A percentile compares a stretch with the other conserved stretches of the same genome.
These are phyloP conservation scores for Lentinula novae-zelandiae DNA, from an alignment of 1,284 basidiomycete species.

Conservation along the genomic window DNA sequence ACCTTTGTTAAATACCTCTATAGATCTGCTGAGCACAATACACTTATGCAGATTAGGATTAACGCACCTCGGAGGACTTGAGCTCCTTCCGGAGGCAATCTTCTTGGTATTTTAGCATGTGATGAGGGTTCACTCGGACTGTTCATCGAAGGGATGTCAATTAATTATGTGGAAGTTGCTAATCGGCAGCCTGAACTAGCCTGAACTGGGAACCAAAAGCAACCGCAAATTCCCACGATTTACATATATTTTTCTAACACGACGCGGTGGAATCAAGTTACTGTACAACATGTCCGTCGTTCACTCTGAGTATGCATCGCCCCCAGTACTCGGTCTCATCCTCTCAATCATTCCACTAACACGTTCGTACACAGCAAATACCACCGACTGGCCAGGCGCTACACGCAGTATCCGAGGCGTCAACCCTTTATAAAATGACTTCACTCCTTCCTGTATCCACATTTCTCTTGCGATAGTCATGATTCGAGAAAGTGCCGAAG, in stretches of 20 bases:
- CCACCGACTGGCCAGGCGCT: conserved; percentile 90
- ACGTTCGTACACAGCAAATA: conserved; percentile 89
- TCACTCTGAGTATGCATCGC: conserved; percentile 64
- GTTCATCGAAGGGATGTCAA: neutral
- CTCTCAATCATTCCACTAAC: conserved; percentile 74
- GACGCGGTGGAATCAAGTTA: too few species aligned
- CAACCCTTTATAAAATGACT: conserved; percentile 96
- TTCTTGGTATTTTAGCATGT: neutral
- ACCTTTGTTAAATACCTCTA: neutral
- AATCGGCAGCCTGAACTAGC: too few species aligned
- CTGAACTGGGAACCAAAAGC: too few species aligned
- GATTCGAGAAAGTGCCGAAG: conserved; percentile 77
- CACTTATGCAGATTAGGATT: neutral
- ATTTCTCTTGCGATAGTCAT: conserved; percentile 82
- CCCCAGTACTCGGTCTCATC: conserved; percentile 49
- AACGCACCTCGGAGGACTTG: neutral
- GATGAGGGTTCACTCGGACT: neutral
- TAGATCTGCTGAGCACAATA: neutral
- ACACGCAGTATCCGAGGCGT: conserved; percentile 95
- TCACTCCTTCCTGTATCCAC: conserved; percentile 89
- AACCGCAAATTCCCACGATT: too few species aligned
- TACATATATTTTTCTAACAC: too few species aligned
- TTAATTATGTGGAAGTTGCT: too few species aligned
- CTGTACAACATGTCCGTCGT: neutral
- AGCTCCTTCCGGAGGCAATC: neutral